These are phyloP conservation scores for Carex myosuroides DNA, from an alignment of 176 grass and related monocot genomes.

Conservation along the genomic window DNA sequence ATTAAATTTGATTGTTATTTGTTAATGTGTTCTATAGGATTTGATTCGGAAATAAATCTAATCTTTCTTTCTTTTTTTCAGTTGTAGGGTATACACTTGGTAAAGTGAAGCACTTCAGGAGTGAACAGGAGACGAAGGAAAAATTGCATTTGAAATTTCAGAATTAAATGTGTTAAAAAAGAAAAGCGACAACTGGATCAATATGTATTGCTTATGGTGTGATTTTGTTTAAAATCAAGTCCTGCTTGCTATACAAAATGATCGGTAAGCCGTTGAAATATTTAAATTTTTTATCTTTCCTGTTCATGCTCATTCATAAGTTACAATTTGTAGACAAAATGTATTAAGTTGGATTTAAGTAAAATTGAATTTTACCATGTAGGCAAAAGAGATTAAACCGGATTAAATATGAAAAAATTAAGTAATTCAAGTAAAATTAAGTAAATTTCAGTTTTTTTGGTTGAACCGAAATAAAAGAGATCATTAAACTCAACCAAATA, in stretches of 20 bases:
- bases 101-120: background rate
- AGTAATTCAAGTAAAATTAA: no score
- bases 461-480: no score
- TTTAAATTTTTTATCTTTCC: background rate
- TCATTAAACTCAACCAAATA: no score
- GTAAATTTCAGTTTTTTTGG: no score
- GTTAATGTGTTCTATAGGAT: no score
- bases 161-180: background rate
- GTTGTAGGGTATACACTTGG: background rate
- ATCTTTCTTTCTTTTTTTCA: background rate
- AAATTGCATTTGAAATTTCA: background rate
- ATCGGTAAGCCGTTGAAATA: background rate
- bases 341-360: background rate
- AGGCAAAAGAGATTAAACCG: no score
- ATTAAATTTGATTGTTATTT: no score
- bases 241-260: background rate
- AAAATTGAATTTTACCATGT: background rate
- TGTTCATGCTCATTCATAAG: background rate
- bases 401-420: no score
- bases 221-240: conserved; percentile 8
- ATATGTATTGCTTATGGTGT: background rate
- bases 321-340: no score
- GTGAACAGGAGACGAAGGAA: background rate
- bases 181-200: background rate
- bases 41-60: no score